Base-by-base conservation (phyloP, 306 rosid genomes). In the Boehmeria nivea region DNA sequence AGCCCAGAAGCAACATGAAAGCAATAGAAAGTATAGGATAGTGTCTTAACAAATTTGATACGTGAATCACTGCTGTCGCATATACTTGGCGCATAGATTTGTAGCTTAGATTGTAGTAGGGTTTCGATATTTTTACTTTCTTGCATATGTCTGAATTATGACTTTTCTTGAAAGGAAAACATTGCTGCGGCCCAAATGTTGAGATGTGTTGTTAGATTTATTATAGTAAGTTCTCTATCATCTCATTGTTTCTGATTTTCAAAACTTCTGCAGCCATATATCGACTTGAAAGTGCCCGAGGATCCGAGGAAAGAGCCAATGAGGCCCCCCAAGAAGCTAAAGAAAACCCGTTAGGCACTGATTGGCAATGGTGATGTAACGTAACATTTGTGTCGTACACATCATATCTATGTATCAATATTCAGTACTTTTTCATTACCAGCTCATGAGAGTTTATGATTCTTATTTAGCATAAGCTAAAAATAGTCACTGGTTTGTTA, bases 201-300 rank as follows among this genome's bases (percentile, higher is more conserved):
- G 6, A 16, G 14, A 39, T 27, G 12, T 44, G 31, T 4, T 33
- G 22, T 43, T 23, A 33, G 20, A 21, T 40, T 57, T 24, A n/a
- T n/a, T n/a, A n/a, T n/a, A n/a, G n/a, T n/a, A n/a, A n/a, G n/a
- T n/a, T n/a, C n/a, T 12, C 18, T 17, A 39, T 59, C 51, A 37
- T 45, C 75, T 62, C 66, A 48, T 24, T 62, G 10, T 49, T 55
- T 18, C 15, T 56, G 55, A 38, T 31, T 24, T 42, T 1, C 61
- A 22, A 70, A 50, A 58, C 65, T 65, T 38, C 74, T 77, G 91
- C 95, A 89, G 97, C 97, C 97, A 56, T 78, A 65, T 54, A 73
- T 89, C 46, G 97, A 86, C 63, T 27, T 86, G 67, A 83, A 72
- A 73, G 26, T 72, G 63, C 83, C 71, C 1, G 89, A 86, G 55